A percentile compares a stretch with the other conserved stretches of the same genome.
phyloP scores from a whole-genome alignment of 306 rosid species.

The Cucurbita pepo region DNA sequence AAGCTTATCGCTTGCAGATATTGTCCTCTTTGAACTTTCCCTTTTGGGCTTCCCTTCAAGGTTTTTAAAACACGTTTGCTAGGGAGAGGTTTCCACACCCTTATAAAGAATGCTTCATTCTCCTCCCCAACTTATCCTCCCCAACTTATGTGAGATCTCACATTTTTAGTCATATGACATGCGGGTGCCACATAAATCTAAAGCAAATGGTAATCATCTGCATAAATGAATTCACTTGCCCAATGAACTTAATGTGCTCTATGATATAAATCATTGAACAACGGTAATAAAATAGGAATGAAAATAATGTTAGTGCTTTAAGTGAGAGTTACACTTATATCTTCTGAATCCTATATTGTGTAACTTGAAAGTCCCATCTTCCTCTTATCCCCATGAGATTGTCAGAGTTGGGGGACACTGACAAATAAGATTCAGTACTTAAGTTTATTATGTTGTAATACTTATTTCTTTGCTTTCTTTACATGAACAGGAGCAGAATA shows the following conservation, averaged over 20 bases:
- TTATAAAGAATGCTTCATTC: no score
- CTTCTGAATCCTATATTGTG: neutral
- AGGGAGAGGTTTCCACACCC: no score
- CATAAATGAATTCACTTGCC: neutral
- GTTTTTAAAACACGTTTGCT: no score
- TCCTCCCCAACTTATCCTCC: no score
- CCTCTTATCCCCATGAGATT: neutral
- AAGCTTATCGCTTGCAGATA: no score
- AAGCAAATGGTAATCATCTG: neutral
- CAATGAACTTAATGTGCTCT: neutral
- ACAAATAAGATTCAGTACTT: neutral
- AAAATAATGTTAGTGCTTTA: neutral
- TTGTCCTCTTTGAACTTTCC: no score
- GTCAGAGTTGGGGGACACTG: neutral
- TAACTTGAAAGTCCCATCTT: neutral
- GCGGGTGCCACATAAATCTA: neutral
- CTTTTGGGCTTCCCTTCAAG: no score
- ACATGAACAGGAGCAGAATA: constrained; percentile 34
- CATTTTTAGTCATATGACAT: neutral
- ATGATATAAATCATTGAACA: neutral
- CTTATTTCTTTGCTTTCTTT: constrained; percentile 10
- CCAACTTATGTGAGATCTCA: no score
- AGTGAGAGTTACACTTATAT: neutral
- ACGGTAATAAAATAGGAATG: neutral
- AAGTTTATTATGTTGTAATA: neutral